Conservation (phyloP, 306 rosid genomes). For the Prunus kanzakura region DNA sequence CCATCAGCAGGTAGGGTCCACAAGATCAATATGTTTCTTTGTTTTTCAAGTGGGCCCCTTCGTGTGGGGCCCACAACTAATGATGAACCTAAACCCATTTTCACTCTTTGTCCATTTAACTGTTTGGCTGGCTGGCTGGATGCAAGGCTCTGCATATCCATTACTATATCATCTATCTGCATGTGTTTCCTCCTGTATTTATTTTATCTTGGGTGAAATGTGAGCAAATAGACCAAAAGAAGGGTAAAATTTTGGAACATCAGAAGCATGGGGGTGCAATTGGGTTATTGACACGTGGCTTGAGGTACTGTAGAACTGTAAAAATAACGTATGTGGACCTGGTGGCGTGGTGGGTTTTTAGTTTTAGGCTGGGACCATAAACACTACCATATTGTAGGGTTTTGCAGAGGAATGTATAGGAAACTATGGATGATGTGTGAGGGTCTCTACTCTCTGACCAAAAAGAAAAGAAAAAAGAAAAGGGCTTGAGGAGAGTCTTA, state of each 20-base stretch:
- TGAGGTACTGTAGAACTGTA: background rate
- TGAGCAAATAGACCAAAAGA: background rate
- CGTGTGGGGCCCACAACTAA: background rate
- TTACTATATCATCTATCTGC: background rate
- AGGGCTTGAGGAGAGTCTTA: no score
- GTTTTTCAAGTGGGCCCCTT: background rate
- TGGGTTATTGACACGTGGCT: background rate
- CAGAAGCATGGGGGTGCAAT: background rate
- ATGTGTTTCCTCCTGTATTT: background rate
- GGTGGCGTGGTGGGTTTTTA: background rate
- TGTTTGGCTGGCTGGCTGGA: background rate
- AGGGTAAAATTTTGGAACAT: background rate
- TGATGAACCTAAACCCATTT: no score
- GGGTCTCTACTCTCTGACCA: no score
- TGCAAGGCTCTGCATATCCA: background rate
- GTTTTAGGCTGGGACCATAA: background rate
- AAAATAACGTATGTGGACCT: background rate
- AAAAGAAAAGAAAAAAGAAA: no score
- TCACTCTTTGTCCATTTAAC: background rate
- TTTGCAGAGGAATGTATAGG: background rate
- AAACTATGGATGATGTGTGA: no score
- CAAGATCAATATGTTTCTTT: background rate
- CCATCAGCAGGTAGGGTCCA: conserved; percentile 7
- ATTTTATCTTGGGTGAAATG: background rate
- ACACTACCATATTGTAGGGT: background rate